Conservation (phyloP, 2,329 filamentous ascomycete species). For the Dactylonectria macrodidyma region DNA sequence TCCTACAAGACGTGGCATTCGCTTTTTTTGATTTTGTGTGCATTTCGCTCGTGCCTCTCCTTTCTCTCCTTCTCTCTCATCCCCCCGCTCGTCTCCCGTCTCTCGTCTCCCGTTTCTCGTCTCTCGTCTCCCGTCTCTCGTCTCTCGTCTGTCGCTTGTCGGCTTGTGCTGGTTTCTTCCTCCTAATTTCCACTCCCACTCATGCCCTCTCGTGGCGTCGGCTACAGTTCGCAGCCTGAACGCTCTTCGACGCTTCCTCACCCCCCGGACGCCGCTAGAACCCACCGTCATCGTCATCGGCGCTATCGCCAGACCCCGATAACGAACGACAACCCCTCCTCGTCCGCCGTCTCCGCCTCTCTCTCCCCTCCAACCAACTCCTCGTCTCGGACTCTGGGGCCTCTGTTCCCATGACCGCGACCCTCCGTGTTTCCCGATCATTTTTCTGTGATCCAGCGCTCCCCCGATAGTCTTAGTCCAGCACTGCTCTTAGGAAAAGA, state of each 20-base stretch:
- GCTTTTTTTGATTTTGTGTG: conserved; percentile 37
- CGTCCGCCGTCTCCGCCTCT: conserved; percentile 29
- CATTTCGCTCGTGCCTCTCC: conserved; percentile 36
- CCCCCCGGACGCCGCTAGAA: conserved; percentile 42
- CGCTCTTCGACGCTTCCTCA: conserved; percentile 32
- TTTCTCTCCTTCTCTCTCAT: neutral
- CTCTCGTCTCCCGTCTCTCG: conserved; percentile 10
- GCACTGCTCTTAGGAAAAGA: conserved; percentile 40
- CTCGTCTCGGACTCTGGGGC: conserved; percentile 34
- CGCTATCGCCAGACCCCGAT: conserved; percentile 48
- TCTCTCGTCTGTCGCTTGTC: neutral
- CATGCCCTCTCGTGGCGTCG: conserved; percentile 6
- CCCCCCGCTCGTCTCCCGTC: conserved; percentile 28
- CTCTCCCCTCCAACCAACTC: conserved; percentile 21
- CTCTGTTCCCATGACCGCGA: conserved; percentile 45
- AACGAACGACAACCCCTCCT: conserved; percentile 48
- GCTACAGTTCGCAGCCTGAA: conserved; percentile 2
- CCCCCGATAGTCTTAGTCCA: conserved; percentile 49
- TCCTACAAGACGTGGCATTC: conserved; percentile 48
- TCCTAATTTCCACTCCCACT: neutral
- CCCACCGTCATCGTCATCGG: conserved; percentile 47
- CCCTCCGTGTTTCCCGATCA: conserved; percentile 44
- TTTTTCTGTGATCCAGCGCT: conserved; percentile 47
- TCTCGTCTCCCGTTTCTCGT: conserved; percentile 13
- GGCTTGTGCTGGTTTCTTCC: neutral